These are phyloP conservation scores for Thelonectria blattea DNA, from an alignment of 2,329 filamentous ascomycete genomes.

Conservation along the genomic window DNA sequence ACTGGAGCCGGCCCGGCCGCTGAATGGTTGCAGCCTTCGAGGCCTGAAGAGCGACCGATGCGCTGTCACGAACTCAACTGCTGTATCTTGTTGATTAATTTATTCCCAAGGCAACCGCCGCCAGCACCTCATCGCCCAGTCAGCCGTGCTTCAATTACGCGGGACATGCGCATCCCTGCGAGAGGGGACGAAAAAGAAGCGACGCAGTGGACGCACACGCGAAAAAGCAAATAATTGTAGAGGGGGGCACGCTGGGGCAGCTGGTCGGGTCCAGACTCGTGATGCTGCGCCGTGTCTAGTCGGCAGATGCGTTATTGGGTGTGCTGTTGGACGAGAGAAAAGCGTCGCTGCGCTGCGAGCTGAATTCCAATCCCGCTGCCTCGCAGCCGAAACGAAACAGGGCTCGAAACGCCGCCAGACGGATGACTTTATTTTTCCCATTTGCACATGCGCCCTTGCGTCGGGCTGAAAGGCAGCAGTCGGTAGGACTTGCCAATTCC, in stretches of 20 bases:
- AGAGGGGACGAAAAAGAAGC: conserved; percentile 3
- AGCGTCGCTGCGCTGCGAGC: conserved; percentile 4
- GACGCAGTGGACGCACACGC: neutral
- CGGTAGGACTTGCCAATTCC: neutral
- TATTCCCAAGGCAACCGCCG: conserved; percentile 4
- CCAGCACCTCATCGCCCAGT: neutral
- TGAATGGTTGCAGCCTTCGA: neutral
- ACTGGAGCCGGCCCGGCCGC: conserved; percentile 10
- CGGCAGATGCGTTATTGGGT: neutral
- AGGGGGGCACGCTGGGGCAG: conserved; percentile 25
- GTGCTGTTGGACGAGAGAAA: neutral
- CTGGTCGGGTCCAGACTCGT: conserved; percentile 13
- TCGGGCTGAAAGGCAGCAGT: neutral
- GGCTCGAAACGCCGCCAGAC: too few species aligned
- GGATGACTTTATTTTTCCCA: neutral
- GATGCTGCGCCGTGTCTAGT: conserved; percentile 12
- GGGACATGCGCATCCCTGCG: conserved; percentile 15
- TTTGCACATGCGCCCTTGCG: neutral
- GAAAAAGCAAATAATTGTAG: conserved; percentile 26
- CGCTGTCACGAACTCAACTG: neutral
- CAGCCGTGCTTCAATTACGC: conserved; percentile 10
- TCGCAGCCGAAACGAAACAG: too few species aligned
- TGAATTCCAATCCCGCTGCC: conserved; percentile 2
- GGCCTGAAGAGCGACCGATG: neutral
- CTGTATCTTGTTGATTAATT: neutral